phyloP scores from a whole-genome alignment of 2,329 filamentous ascomycete genomes.

The Sordariomycetes sp. region DNA sequence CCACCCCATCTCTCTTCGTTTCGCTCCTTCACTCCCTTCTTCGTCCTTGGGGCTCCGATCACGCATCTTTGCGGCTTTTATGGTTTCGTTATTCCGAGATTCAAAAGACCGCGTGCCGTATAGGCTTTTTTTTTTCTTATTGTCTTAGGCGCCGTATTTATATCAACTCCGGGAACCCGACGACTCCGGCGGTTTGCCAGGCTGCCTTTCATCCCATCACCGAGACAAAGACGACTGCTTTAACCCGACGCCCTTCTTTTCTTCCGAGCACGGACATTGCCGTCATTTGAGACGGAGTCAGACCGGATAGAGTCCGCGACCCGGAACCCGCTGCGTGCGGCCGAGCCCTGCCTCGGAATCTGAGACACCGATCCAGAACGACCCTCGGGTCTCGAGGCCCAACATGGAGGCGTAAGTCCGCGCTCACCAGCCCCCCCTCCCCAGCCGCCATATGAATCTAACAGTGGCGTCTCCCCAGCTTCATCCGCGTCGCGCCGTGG shows the following conservation, averaged over 20 bases:
- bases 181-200: not conserved
- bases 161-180: not conserved
- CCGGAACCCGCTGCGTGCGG: not conserved
- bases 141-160: not conserved
- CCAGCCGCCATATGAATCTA: not conserved
- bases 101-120: not conserved
- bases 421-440: not conserved
- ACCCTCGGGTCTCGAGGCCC: not conserved
- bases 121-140: not conserved
- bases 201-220: not conserved
- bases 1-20: not conserved
- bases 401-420: not conserved
- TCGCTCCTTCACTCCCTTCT: not conserved
- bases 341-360: not conserved
- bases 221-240: not conserved
- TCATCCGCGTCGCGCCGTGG: constrained; percentile 3
- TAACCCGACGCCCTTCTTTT: not conserved
- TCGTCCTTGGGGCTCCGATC: not conserved
- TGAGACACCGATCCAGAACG: not conserved
- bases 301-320: not conserved
- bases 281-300: not conserved
- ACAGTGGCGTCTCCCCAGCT: not conserved
- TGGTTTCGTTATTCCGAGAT: not conserved
- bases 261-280: not conserved
- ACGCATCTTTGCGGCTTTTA: not conserved